Base-by-base conservation (phyloP, 2,329 filamentous ascomycete genomes). In the Calonectria pteridis region DNA sequence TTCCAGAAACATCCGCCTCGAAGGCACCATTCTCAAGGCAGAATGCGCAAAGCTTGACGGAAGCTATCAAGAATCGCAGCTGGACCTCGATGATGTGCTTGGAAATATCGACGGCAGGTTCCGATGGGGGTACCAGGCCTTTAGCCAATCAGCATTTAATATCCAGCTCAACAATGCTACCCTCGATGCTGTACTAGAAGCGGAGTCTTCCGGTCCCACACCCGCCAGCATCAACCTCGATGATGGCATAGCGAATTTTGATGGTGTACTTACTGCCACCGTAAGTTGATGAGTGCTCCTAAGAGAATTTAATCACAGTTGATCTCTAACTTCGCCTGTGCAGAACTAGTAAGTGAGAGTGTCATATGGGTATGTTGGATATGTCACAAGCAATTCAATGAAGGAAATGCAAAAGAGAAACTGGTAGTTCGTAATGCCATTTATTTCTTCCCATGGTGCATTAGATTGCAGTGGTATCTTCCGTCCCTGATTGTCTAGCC, bases 111-210 rank as follows among this genome's bases (percentile, higher is more conserved):
- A 64, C 11, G 59, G 59, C 26, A 6, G 29, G 23, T 64, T 64
- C 16, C 2, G 13, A n/a, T 64, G 59, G 59, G 59, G 59, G 6
- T 18, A 3, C 2, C 28, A 29, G 13, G 59, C 37, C 13, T n/a
- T 64, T 6, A 64, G 59, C 23, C 10, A 33, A 14, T n/a, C 37
- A 7, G 59, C 35, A 7, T 31, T 11, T n/a, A 26, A 46, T 13
- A 28, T 64, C 35, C 9, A 16, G 14, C 37, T 64, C 10, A 6
- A 77, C 64, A 31, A 70, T 43, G 31, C 62, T 28, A 65, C 16
- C 18, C 55, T 65, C 20, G 55, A 37, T 2, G 55, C n/a, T 59
- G 10, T 18, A 18, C 55, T 59, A 31, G 55, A 59, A 9, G 55
- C n/a, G 6, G 55, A 20, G 9, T 3, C 11, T 3, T n/a, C 11